Evolutionary conservation across 169 alveolate genomes (phyloP).

Genomic region (Cryptosporidium ubiquitum): DNA sequence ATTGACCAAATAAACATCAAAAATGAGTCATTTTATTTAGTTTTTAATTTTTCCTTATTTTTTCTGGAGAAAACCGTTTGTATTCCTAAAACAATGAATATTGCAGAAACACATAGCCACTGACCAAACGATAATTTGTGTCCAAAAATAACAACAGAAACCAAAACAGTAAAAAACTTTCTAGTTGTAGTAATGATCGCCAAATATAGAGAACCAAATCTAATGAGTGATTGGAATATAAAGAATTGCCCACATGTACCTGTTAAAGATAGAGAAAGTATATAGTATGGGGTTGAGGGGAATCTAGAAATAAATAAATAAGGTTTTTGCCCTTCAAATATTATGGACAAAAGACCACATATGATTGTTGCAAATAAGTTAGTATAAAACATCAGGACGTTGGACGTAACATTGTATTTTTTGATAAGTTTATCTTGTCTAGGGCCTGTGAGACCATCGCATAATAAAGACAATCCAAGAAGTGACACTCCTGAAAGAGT

Average conservation of each 20-base stretch:
- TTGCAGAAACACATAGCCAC: conserved; percentile 85
- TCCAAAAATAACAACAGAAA: conserved; percentile 86
- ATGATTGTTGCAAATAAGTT: conserved; percentile 84
- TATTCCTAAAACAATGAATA: conserved; percentile 82
- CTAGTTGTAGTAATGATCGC: conserved; percentile 89
- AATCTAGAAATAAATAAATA: conserved; percentile 75
- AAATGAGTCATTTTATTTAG: neutral
- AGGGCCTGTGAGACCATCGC: conserved; percentile 92
- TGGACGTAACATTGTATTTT: conserved; percentile 83
- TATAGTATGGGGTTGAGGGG: conserved; percentile 78
- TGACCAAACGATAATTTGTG: conserved; percentile 84
- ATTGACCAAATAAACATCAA: neutral
- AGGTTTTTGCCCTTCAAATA: conserved; percentile 86
- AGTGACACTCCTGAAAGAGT: conserved; percentile 84
- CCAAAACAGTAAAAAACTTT: conserved; percentile 87
- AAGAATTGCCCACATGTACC: conserved; percentile 90
- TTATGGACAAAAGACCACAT: conserved; percentile 77
- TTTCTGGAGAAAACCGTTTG: conserved; percentile 75
- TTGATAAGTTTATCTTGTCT: conserved; percentile 88
- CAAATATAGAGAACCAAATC: conserved; percentile 89
- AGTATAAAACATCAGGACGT: conserved; percentile 84
- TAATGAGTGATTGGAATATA: conserved; percentile 85
- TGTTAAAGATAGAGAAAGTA: conserved; percentile 82
- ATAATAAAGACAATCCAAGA: conserved; percentile 85
- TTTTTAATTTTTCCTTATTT: conserved; percentile 22